phyloP scores from a whole-genome alignment of 106 monocot genomes.

The Platanthera zijinensis region DNA sequence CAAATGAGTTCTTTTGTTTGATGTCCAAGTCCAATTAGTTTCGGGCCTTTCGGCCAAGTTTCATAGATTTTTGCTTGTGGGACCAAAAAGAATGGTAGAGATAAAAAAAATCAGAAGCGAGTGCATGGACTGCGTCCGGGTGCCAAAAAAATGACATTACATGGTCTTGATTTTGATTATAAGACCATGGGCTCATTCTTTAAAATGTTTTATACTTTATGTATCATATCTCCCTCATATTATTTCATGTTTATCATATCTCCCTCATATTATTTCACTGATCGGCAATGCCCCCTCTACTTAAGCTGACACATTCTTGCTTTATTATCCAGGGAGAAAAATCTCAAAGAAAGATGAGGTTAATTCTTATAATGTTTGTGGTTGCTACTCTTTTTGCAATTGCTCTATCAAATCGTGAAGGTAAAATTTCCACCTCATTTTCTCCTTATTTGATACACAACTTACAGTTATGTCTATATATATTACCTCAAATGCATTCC shows the following conservation, averaged over 20 bases:
- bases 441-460: not conserved
- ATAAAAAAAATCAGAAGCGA: too few relatives aligned
- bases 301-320: not conserved
- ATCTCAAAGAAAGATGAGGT: conserved; percentile 27
- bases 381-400: conserved; percentile 17
- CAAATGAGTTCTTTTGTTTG: not conserved
- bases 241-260: too few relatives aligned
- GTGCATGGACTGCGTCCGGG: too few relatives aligned
- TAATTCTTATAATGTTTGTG: conserved; percentile 19
- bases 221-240: too few relatives aligned
- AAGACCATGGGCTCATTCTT: not conserved
- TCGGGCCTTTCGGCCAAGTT: too few relatives aligned
- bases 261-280: too few relatives aligned
- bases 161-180: conserved; percentile 4
- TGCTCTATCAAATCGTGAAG: conserved; percentile 37
- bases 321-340: conserved; percentile 2
- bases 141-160: not conserved
- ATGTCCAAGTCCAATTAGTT: too few relatives aligned
- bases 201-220: not conserved
- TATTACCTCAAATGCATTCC: not conserved
- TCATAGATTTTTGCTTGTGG: too few relatives aligned
- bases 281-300: not conserved
- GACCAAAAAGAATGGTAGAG: too few relatives aligned
- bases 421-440: conserved; percentile 11
- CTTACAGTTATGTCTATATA: not conserved